Base-by-base conservation (phyloP, 1,284 basidiomycete genomes). In the Marasmius sp. region DNA sequence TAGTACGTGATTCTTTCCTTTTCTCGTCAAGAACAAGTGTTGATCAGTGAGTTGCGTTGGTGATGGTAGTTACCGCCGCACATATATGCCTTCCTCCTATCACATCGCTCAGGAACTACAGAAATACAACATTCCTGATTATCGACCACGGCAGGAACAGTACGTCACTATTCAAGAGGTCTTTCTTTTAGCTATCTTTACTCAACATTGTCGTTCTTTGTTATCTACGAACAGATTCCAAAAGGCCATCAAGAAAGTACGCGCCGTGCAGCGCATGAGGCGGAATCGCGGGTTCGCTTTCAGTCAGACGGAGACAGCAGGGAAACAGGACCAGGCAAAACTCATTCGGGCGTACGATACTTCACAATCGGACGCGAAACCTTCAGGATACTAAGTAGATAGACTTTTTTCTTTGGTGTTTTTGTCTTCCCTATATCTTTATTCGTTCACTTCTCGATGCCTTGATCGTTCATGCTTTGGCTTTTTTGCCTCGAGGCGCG, bases 61-160 rank as follows among this genome's bases (percentile, higher is more conserved):
- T 59, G 37, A 63, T 54, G 63, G 10, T 70, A 95, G 93, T 74
- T 97, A 97, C 73, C 88, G 89, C 65, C 84, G 97, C 65, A 97
- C 97, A 36, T 98, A 98, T 75, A 78, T 79, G 65, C 97, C 97
- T 0, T 84, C 88, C 53, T 89, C 95, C 16, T 98, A 98, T 75
- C 97, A 99, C 74, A 95, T 99, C 66, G 95, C 97, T 0, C 97
- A 99, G 73, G 97, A 99, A 75, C 80, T 94, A 18, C 94, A 96
- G 77, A 98, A 98, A 79, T 98, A 97, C 81, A 97, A 98, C 73
- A 89, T 98, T 64, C 95, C 95, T 9, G 97, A 99, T 73, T 98
- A 98, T 74, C 83, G 97, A 49, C 97, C 97, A 1, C 84, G 97
- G 61, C 97, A 98, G 79, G 97, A 97, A 76, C 97, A 99, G 88